Evolutionary conservation across 176 grass and related monocot genomes (phyloP), one percentile per base, ranked within the genome.

Genomic region (Luzula sylvatica): DNA sequence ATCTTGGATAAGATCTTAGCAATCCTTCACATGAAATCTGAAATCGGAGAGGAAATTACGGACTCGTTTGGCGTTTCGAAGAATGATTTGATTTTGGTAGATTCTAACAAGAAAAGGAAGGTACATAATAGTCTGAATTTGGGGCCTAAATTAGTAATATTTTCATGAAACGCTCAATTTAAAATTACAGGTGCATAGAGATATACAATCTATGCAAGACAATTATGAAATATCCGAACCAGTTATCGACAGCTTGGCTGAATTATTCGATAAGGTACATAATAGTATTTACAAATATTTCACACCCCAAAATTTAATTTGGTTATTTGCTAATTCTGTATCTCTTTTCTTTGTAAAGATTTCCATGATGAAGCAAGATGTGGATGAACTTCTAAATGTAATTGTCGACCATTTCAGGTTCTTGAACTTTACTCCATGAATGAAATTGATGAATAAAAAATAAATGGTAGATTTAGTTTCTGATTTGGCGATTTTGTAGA

Each of bases 381-480:
- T 83, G 0, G 72, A 87, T 23, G 68, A 65, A 51, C 64, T 77
- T 56, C 65, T 87, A 61, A 60, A 87, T 38, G 77, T 40, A 58
- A 59, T 79, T 27, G 59, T 67, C 44, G 75, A 72, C 58, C 77
- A 87, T 55, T 94, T 78, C 82, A 83, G 87, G 87, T 94, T 26
- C 42, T 9, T 20, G 21, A 23, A 30, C 11, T 62, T 41, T 55
- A 13, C 19, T 23, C 9, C 35, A 62, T 53, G 38, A 15, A 15
- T 16, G 44, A 2, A 11, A 1, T 0, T 26, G 18, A 18, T 38
- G 16, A 65, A 29, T 58, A 59, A 46, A 46, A 46, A 46, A 16
- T 46, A 21, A 23, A 28, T 35, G 50, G 27, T 69, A n/a, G n/a
- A n/a, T n/a, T n/a, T n/a, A n/a, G n/a, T n/a, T n/a, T n/a, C n/a